A percentile compares a stretch with the other conserved stretches of the same genome.
These are phyloP conservation scores for Penicilliopsis zonata DNA, from an alignment of 495 filamentous ascomycete species.

Conservation along the genomic window DNA sequence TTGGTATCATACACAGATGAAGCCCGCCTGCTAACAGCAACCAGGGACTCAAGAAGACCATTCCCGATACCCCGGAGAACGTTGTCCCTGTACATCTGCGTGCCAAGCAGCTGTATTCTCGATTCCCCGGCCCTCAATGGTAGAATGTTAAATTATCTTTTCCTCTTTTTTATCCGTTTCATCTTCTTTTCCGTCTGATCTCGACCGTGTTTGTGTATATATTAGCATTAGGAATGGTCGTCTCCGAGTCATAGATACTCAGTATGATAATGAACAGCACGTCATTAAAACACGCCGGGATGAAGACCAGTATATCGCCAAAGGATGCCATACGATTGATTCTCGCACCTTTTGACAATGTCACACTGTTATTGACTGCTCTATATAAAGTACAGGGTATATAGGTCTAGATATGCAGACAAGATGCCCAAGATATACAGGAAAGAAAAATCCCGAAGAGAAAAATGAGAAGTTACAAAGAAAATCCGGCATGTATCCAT, in stretches of 20 bases:
- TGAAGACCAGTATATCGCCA: no score
- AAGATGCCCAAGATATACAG: no score
- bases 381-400: no score
- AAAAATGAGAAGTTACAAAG: no score
- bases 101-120: conserved; percentile 62
- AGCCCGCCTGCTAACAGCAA: background rate
- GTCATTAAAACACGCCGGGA: no score
- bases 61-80: conserved; percentile 71
- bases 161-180: conserved; percentile 12
- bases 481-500: no score
- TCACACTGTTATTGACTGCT: no score
- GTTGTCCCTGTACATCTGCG: conserved; percentile 75
- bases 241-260: background rate
- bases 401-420: no score
- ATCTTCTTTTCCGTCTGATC: conserved; percentile 13
- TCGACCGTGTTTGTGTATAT: conserved; percentile 31
- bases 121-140: conserved; percentile 31
- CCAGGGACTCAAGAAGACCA: conserved; percentile 80
- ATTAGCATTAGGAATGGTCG: conserved; percentile 31
- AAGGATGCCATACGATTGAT: no score
- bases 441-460: no score
- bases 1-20: background rate
- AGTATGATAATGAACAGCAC: background rate
- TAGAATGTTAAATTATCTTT: conserved; percentile 11
- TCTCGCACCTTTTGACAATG: no score